These are phyloP conservation scores for Gnetum montanum DNA, from an alignment of 75 land plant species.

Conservation along the genomic window DNA sequence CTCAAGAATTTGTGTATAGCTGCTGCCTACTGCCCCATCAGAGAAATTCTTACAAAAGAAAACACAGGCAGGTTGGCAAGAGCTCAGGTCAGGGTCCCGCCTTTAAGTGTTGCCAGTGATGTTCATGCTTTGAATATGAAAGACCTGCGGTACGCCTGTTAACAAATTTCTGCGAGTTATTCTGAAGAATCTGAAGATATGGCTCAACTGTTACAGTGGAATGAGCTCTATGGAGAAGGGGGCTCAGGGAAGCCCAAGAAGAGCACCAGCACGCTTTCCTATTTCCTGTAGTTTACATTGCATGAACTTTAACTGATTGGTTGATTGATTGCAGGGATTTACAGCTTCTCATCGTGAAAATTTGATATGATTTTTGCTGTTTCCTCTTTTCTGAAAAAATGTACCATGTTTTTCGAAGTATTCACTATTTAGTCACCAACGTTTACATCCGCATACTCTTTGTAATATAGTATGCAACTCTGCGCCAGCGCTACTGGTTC, in stretches of 20 bases:
- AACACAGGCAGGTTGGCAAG: conserved; percentile 36
- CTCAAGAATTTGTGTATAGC: conserved; percentile 88
- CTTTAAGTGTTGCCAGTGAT: conserved; percentile 9
- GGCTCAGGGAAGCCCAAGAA: conserved; percentile 69
- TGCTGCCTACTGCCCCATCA: conserved; percentile 81
- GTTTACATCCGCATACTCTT: not conserved
- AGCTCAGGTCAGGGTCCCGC: not conserved
- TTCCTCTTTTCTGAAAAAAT: too few species aligned
- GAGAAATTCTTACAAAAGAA: conserved; percentile 78
- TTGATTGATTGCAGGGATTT: not conserved
- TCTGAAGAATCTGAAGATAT: conserved; percentile 62
- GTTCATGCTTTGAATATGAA: conserved; percentile 18
- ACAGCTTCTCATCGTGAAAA: not conserved
- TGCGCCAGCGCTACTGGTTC: not conserved
- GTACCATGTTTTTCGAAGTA: too few species aligned
- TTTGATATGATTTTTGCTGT: too few species aligned
- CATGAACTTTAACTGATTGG: not conserved
- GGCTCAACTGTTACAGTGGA: conserved; percentile 67
- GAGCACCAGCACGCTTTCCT: conserved; percentile 51
- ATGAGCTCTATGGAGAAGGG: conserved; percentile 78
- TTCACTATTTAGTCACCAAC: not conserved
- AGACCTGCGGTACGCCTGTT: conserved; percentile 13
- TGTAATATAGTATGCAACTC: not conserved
- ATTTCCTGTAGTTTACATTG: conserved; percentile 50
- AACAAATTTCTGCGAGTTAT: conserved; percentile 54